Conservation (phyloP, 1,284 basidiomycete species). For the Rhodotorula sp. region DNA sequence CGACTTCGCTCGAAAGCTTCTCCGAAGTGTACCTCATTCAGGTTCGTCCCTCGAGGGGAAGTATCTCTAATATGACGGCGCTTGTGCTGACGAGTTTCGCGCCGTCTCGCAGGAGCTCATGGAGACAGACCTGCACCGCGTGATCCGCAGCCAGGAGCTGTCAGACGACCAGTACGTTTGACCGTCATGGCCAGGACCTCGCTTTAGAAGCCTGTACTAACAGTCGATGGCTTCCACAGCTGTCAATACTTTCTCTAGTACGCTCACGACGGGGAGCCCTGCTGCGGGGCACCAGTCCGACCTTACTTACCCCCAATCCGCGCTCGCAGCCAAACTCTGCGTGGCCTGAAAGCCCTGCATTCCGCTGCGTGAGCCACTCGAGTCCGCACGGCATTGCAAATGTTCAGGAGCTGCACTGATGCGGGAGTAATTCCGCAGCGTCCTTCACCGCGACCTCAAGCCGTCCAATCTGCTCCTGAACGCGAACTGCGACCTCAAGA, state of each 20-base stretch:
- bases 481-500: constrained; percentile 93
- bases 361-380: constrained; percentile 62
- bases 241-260: constrained; percentile 51
- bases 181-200: no score
- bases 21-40: constrained; percentile 84
- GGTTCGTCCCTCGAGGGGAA: constrained; percentile 39
- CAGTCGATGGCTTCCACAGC: background rate
- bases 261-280: constrained; percentile 6
- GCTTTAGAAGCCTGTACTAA: background rate
- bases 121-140: constrained; percentile 75
- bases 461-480: constrained; percentile 93
- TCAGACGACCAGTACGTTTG: constrained; percentile 73
- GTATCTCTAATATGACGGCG: no score
- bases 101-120: constrained; percentile 49
- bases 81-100: background rate
- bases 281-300: background rate
- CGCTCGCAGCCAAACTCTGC: constrained; percentile 59
- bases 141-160: constrained; percentile 78
- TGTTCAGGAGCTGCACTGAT: background rate
- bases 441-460: constrained; percentile 93
- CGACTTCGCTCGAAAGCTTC: constrained; percentile 81
- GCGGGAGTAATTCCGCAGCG: constrained; percentile 46
- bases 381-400: no score
- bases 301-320: constrained; percentile 4
- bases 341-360: constrained; percentile 90